Evolutionary conservation across 495 filamentous ascomycete genomes (phyloP).

Genomic region (Alectoria sarmentosa): DNA sequence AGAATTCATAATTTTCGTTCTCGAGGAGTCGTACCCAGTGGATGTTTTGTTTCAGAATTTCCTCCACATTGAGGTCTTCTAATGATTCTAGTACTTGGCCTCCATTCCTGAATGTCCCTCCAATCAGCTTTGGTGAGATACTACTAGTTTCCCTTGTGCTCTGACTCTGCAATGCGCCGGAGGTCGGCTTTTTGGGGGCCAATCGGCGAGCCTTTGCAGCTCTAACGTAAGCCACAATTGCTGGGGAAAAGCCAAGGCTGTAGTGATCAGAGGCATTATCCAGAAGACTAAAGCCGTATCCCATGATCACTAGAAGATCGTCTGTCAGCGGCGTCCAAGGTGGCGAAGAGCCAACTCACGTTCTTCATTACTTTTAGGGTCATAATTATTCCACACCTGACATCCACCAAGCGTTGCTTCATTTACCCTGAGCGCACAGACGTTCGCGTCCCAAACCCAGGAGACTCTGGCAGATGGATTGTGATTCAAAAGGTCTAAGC

Average conservation of each 20-base stretch:
- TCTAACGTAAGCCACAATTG: constrained; percentile 10
- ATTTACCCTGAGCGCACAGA: constrained; percentile 43
- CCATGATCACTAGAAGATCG: constrained; percentile 47
- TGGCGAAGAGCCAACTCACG: constrained; percentile 32
- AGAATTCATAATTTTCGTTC: constrained; percentile 14
- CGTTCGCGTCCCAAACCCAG: constrained; percentile 47
- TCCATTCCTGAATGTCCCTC: neutral
- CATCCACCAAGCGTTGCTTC: constrained; percentile 41
- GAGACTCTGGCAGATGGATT: constrained; percentile 49
- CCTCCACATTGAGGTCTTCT: constrained; percentile 5
- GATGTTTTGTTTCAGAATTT: constrained; percentile 12
- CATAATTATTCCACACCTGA: constrained; percentile 64
- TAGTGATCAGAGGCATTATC: constrained; percentile 52
- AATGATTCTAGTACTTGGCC: constrained; percentile 1
- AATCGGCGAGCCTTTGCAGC: constrained; percentile 11
- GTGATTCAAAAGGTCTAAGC: constrained; percentile 58
- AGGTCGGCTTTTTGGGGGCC: neutral
- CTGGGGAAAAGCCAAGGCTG: constrained; percentile 34
- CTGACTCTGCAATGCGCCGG: neutral
- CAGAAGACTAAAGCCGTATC: constrained; percentile 58
- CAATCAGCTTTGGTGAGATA: neutral
- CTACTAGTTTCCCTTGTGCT: neutral
- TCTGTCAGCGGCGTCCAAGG: neutral
- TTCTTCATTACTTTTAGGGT: constrained; percentile 59
- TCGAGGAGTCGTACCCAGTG: constrained; percentile 27